Evolutionary conservation across 768 basidiomycete species (phyloP), one percentile per base, ranked within the genome.

Genomic region (Boletus rubescentipes): DNA sequence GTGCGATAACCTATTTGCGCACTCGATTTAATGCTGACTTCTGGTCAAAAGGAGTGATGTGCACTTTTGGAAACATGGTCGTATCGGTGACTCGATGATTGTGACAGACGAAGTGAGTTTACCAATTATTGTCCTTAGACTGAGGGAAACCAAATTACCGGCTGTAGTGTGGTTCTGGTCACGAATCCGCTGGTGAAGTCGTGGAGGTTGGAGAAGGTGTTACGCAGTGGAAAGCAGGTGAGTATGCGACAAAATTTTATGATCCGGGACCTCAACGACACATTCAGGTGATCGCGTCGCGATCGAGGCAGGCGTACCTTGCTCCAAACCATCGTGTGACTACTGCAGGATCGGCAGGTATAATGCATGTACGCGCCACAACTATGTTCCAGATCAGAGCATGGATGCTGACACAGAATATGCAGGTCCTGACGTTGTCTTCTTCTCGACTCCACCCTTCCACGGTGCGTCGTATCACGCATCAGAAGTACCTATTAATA

Each of bases 21-120:
- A n/a, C 23, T 38, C 23, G 14, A 46, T 39, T 14, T 29, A 30
- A 46, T 12, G 5, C 29, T 37, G 20, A 14, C 1, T 36, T 16
- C 45, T 14, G 45, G 30, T 50, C 21, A 31, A 52, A 51, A 86
- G 85, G 76, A 86, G 83, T 43, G 85, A 87, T 54, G 82, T 87
- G 59, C 85, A 87, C 64, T 86, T 87, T 66, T 87, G 85, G 85
- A 77, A 85, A 57, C 83, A 86, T 66, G 85, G 85, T 7, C 72
- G 82, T 37, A 77, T 87, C 47, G 86, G 86, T 9, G 82, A 85
- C 60, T 83, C 83, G 0, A 87, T 86, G 85, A 72, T 87, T 21
- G 85, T 86, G 29, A 82, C 79, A 14, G 85, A 85, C 55, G 85
- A 86, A 71, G 84, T 82, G 52, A 56, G 63, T 39, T 41, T 9